Conservation (phyloP, 495 filamentous ascomycete species). For the Mytilinidion resinicola region DNA sequence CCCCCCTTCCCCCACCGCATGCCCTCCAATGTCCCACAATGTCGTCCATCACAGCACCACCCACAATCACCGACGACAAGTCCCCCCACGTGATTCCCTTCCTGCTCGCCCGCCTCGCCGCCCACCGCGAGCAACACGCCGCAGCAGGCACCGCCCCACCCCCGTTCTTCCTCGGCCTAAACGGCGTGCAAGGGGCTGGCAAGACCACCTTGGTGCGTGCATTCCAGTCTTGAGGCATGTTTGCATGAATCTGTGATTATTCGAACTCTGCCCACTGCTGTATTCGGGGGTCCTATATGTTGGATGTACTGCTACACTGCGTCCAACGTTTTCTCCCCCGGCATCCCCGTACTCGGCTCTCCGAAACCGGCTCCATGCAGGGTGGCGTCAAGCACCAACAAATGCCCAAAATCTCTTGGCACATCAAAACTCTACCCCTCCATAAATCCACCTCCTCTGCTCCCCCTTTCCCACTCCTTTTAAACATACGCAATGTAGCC, state of each 20-base stretch:
- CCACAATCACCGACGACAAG: conserved; percentile 73
- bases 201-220: conserved; percentile 77
- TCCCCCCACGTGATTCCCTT: conserved; percentile 83
- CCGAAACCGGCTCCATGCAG: too few relatives aligned
- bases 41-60: conserved; percentile 24
- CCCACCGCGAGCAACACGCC: conserved; percentile 42
- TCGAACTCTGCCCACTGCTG: too few relatives aligned
- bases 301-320: too few relatives aligned
- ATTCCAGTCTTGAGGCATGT: background rate
- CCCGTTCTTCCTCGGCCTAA: conserved; percentile 56
- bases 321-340: too few relatives aligned
- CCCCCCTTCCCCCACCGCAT: too few relatives aligned
- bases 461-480: too few relatives aligned
- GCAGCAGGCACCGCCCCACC: conserved; percentile 32
- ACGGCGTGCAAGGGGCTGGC: conserved; percentile 77
- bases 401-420: background rate
- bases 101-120: conserved; percentile 59
- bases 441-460: background rate
- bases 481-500: background rate
- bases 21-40: background rate
- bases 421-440: background rate
- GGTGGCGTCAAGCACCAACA: background rate
- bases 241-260: background rate
- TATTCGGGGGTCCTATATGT: too few relatives aligned
- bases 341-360: too few relatives aligned